phyloP scores from a whole-genome alignment of 805 yeast genomes.

The Wickerhamiella lipophila region DNA sequence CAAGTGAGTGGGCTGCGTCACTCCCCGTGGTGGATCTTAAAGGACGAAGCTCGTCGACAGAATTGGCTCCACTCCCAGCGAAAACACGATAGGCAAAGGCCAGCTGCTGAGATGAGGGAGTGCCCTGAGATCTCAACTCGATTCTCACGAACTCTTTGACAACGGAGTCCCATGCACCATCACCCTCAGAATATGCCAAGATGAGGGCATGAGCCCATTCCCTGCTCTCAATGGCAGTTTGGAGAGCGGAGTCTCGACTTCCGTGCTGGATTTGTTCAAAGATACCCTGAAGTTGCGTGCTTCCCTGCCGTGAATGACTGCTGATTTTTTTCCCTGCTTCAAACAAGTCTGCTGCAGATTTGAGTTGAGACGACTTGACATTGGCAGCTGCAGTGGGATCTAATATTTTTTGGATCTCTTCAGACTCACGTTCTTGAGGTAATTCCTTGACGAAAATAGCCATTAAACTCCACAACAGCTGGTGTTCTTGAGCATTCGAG shows the following conservation, averaged over 20 bases:
- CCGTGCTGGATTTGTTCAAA: slow-evolving; percentile 44
- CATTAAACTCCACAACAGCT: slow-evolving; percentile 16
- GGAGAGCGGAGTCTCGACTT: slow-evolving; percentile 51
- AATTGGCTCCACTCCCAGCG: slow-evolving; percentile 46
- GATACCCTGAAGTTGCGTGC: slow-evolving; percentile 24
- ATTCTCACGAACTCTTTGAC: slow-evolving; percentile 45
- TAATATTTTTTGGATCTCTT: slow-evolving; percentile 6
- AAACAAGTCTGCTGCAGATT: slow-evolving; percentile 24
- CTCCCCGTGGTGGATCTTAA: slow-evolving; percentile 20
- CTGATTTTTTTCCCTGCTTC: slow-evolving; percentile 16
- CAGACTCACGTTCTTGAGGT: slow-evolving; percentile 8
- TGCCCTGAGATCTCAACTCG: slow-evolving; percentile 32
- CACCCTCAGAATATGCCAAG: slow-evolving; percentile 53
- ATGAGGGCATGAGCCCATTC: slow-evolving; percentile 72
- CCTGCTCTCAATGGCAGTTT: slow-evolving; percentile 44
- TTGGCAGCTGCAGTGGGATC: slow-evolving; percentile 8
- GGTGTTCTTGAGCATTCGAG: slow-evolving; percentile 19
- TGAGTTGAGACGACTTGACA: slow-evolving; percentile 4
- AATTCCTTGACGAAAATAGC: slow-evolving; percentile 14
- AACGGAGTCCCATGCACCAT: slow-evolving; percentile 44
- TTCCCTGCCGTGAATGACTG: slow-evolving; percentile 7
- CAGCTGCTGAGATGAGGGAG: slow-evolving; percentile 31
- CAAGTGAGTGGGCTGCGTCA: not conserved
- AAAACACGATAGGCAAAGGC: slow-evolving; percentile 51
- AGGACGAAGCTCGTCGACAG: slow-evolving; percentile 38